phyloP scores from a whole-genome alignment of 129 eudicot species.

The Tanacetum coccineum region DNA sequence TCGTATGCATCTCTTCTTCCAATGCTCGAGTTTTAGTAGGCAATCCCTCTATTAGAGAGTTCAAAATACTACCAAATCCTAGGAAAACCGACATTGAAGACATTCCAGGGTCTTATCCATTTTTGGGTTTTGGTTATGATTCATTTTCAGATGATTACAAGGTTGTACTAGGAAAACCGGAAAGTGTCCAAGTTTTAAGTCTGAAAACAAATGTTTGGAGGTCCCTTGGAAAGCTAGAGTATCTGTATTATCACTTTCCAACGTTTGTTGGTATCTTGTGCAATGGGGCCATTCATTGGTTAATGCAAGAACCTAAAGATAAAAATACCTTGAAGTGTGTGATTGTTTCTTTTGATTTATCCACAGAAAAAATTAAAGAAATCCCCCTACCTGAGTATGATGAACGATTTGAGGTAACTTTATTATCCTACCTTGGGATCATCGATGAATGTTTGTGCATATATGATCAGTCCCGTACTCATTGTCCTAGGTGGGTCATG shows the following conservation, averaged over 20 bases:
- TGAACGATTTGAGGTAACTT: too few species aligned
- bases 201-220: constrained; percentile 14
- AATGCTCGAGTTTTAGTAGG: background rate
- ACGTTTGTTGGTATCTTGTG: background rate
- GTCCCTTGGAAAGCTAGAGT: background rate
- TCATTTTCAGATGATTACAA: constrained; percentile 3
- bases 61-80: background rate
- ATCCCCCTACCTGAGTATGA: constrained; percentile 4
- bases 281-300: constrained; percentile 8
- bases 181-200: background rate
- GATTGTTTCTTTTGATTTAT: constrained; percentile 3
- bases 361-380: constrained; percentile 1
- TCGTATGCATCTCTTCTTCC: background rate
- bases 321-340: too few species aligned
- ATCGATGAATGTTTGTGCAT: background rate
- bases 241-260: background rate
- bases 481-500: background rate
- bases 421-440: background rate
- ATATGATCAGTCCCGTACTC: too few species aligned
- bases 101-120: too few species aligned
- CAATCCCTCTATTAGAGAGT: constrained; percentile 7
- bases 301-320: background rate
- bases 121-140: constrained; percentile 16
- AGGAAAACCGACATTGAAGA: too few species aligned
- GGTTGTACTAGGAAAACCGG: background rate